Conservation (phyloP, 1,139 yeast species). For the Martiniozyma asiatica region DNA sequence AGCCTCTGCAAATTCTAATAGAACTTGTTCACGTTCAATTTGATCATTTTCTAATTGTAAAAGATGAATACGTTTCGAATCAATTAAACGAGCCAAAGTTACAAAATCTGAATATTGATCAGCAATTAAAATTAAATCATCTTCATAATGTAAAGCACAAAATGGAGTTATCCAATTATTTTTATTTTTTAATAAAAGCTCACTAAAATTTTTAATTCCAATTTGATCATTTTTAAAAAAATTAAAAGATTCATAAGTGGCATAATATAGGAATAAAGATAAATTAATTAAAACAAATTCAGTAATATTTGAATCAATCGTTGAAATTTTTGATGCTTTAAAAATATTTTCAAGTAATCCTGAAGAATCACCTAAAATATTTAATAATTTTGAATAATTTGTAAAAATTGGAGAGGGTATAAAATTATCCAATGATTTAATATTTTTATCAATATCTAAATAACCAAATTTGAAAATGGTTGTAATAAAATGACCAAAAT, state of each 20-base stretch:
- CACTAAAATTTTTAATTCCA: constrained; percentile 6
- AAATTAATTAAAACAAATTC: constrained; percentile 7
- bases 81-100: constrained; percentile 51
- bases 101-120: constrained; percentile 57
- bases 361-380: constrained; percentile 14
- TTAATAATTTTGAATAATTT: constrained; percentile 11
- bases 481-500: constrained; percentile 8
- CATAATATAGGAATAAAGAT: constrained; percentile 18
- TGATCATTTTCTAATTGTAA: constrained; percentile 1
- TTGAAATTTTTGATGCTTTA: background rate
- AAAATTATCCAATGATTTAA: constrained; percentile 11
- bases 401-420: constrained; percentile 16
- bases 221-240: background rate
- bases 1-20: too few relatives aligned
- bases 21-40: too few relatives aligned
- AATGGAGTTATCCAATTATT: constrained; percentile 19
- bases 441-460: constrained; percentile 14
- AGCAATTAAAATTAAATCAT: constrained; percentile 36
- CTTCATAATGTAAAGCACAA: constrained; percentile 13
- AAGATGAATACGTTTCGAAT: constrained; percentile 28
- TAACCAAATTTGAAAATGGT: constrained; percentile 14
- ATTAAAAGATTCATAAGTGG: constrained; percentile 12
- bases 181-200: constrained; percentile 13
- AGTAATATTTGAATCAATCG: background rate
- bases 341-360: constrained; percentile 7